phyloP scores from a whole-genome alignment of 768 basidiomycete genomes.

The Pleurotus tuoliensis region DNA sequence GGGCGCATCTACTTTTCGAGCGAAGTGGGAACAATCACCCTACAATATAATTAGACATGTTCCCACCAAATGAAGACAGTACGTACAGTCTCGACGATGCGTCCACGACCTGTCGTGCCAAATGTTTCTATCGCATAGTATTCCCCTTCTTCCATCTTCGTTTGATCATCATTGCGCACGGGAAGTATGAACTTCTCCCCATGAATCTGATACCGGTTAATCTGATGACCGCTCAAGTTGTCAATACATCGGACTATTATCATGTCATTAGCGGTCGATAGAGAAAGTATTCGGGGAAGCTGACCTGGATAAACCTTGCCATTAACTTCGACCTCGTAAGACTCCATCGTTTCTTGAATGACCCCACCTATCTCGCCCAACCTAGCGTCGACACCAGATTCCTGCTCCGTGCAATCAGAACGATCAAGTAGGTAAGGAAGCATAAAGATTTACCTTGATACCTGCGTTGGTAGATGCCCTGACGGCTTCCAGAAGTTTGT shows the following conservation, averaged over 20 bases:
- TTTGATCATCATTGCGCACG: slow-evolving; percentile 84
- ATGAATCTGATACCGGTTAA: slow-evolving; percentile 87
- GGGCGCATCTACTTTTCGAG: slow-evolving; percentile 64
- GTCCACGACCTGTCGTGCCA: slow-evolving; percentile 91
- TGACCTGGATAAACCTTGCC: slow-evolving; percentile 79
- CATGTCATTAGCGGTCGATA: not conserved
- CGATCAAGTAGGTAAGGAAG: slow-evolving; percentile 2
- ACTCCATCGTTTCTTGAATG: slow-evolving; percentile 99
- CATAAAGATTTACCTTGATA: slow-evolving; percentile 50
- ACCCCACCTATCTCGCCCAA: slow-evolving; percentile 88
- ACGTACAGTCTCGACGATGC: slow-evolving; percentile 76
- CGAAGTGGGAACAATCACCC: slow-evolving; percentile 96
- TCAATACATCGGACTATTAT: slow-evolving; percentile 83
- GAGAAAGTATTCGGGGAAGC: slow-evolving; percentile 13
- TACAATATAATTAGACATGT: slow-evolving; percentile 22
- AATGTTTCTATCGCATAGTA: slow-evolving; percentile 99
- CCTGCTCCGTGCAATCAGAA: slow-evolving; percentile 40
- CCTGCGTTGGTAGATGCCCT: slow-evolving; percentile 94
- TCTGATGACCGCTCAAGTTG: slow-evolving; percentile 94
- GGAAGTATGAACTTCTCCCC: slow-evolving; percentile 90
- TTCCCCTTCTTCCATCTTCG: slow-evolving; percentile 99
- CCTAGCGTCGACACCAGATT: slow-evolving; percentile 94
- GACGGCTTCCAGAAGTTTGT: slow-evolving; percentile 86
- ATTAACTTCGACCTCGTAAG: slow-evolving; percentile 92
- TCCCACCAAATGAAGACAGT: not conserved